Evolutionary conservation across 495 filamentous ascomycete genomes (phyloP).

Genomic region (Neurospora hispaniola): DNA sequence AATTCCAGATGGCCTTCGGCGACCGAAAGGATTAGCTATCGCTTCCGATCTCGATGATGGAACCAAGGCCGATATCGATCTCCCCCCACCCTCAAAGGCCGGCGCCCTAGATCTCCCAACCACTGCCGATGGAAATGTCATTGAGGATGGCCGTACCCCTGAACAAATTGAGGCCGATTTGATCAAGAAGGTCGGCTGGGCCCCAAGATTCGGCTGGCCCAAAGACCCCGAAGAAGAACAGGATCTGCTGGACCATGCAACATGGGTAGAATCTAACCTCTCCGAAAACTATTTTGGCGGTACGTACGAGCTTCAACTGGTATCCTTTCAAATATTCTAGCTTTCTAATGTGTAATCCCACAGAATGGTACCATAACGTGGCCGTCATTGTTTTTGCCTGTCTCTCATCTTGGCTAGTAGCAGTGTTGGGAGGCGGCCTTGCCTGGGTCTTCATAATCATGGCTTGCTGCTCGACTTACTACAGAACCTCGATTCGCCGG

Average conservation of each 20-base stretch:
- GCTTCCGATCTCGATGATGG: conserved; percentile 67
- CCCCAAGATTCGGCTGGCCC: conserved; percentile 65
- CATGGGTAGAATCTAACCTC: conserved; percentile 71
- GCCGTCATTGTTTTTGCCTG: conserved; percentile 88
- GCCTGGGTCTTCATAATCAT: conserved; percentile 90
- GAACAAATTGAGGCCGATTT: conserved; percentile 52
- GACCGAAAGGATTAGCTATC: conserved; percentile 57
- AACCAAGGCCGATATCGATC: conserved; percentile 59
- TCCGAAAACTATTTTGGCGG: conserved; percentile 89
- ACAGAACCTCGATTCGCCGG: conserved; percentile 86
- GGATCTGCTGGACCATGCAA: conserved; percentile 75
- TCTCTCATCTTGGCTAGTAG: conserved; percentile 80
- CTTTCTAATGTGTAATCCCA: conserved; percentile 2
- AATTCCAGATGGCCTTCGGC: conserved; percentile 48
- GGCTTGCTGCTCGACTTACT: conserved; percentile 88
- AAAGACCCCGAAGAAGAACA: conserved; percentile 43
- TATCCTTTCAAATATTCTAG: not conserved
- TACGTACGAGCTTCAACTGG: conserved; percentile 25
- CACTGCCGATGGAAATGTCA: conserved; percentile 34
- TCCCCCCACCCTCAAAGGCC: conserved; percentile 63
- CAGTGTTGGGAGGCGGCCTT: conserved; percentile 78
- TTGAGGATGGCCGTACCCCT: conserved; percentile 31
- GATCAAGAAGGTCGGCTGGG: conserved; percentile 73
- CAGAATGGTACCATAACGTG: conserved; percentile 97
- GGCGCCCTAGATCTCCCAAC: conserved; percentile 42